These are phyloP conservation scores for Boletus subparvulus DNA, from an alignment of 768 basidiomycete species.

Conservation along the genomic window DNA sequence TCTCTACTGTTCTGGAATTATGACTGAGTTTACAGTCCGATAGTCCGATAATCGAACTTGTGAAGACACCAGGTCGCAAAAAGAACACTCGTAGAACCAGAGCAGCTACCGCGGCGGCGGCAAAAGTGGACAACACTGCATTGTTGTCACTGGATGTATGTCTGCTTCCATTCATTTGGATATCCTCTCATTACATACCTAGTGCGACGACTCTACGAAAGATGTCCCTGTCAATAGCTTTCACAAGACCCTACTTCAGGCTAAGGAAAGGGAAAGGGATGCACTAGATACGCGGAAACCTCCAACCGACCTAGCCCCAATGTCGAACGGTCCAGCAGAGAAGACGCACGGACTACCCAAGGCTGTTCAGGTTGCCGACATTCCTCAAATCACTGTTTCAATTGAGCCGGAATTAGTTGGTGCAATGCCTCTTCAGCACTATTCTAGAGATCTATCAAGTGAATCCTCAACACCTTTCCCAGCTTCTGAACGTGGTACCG, in stretches of 20 bases:
- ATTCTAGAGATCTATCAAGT: background rate
- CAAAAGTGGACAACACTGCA: slow-evolving; percentile 45
- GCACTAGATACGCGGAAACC: background rate
- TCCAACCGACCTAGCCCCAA: background rate
- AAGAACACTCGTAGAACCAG: slow-evolving; percentile 55
- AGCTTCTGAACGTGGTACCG: slow-evolving; percentile 36
- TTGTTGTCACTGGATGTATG: slow-evolving; percentile 49
- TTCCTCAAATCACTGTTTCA: slow-evolving; percentile 7
- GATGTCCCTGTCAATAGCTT: slow-evolving; percentile 51
- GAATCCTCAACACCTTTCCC: slow-evolving; percentile 3
- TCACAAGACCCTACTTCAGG: slow-evolving; percentile 44
- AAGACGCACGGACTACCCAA: background rate
- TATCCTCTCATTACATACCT: slow-evolving; percentile 10
- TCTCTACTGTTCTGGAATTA: background rate
- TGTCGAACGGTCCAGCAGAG: background rate
- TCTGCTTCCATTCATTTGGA: background rate
- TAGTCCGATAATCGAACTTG: slow-evolving; percentile 74
- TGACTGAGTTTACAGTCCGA: background rate
- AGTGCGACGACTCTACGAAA: slow-evolving; percentile 38
- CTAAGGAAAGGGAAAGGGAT: slow-evolving; percentile 20
- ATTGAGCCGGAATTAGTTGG: background rate
- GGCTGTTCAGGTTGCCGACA: slow-evolving; percentile 3
- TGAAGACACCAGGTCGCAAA: slow-evolving; percentile 82
- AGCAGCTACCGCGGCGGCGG: slow-evolving; percentile 37
- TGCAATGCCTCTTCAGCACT: background rate